A percentile compares a stretch with the other conserved stretches of the same genome.
phyloP scores from a whole-genome alignment of 768 basidiomycete genomes.

The Mycena indigotica region DNA sequence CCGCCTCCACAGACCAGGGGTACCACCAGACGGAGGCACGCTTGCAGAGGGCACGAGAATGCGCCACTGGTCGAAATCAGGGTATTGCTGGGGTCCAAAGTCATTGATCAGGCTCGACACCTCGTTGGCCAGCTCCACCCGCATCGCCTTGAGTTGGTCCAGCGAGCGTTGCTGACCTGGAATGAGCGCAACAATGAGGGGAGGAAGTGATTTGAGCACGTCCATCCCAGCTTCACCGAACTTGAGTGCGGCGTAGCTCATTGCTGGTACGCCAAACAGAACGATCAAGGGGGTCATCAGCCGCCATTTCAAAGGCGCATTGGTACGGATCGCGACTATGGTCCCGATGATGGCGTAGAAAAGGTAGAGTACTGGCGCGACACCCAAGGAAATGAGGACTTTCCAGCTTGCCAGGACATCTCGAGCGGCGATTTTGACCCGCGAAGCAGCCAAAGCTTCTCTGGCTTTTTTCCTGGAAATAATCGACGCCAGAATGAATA shows the following conservation, averaged over 20 bases:
- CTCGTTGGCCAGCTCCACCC: constrained; percentile 78
- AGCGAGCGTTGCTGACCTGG: constrained; percentile 87
- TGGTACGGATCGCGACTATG: constrained; percentile 66
- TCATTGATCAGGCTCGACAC: constrained; percentile 83
- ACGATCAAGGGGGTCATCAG: constrained; percentile 80
- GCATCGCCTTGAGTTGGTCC: constrained; percentile 71
- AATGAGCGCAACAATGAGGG: constrained; percentile 81
- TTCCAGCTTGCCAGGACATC: constrained; percentile 99
- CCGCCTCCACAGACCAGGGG: constrained; percentile 74
- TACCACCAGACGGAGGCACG: constrained; percentile 77
- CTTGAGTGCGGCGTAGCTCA: constrained; percentile 92
- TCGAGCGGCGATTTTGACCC: constrained; percentile 92
- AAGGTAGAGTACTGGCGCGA: constrained; percentile 83
- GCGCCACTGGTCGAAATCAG: constrained; percentile 85
- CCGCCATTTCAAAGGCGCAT: constrained; percentile 61
- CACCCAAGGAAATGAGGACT: constrained; percentile 88
- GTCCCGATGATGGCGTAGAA: constrained; percentile 84
- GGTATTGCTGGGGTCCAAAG: constrained; percentile 84
- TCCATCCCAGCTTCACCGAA: constrained; percentile 99
- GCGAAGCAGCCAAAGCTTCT: constrained; percentile 95
- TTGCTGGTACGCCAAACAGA: constrained; percentile 73
- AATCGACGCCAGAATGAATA: constrained; percentile 87
- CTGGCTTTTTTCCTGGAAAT: constrained; percentile 89
- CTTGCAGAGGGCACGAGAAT: constrained; percentile 83
- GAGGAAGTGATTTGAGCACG: constrained; percentile 81